Percentiles rank a stretch among this genome's conserved stretches.
Conservation (phyloP, 805 yeast genomes). For the Candida sithepensis region DNA sequence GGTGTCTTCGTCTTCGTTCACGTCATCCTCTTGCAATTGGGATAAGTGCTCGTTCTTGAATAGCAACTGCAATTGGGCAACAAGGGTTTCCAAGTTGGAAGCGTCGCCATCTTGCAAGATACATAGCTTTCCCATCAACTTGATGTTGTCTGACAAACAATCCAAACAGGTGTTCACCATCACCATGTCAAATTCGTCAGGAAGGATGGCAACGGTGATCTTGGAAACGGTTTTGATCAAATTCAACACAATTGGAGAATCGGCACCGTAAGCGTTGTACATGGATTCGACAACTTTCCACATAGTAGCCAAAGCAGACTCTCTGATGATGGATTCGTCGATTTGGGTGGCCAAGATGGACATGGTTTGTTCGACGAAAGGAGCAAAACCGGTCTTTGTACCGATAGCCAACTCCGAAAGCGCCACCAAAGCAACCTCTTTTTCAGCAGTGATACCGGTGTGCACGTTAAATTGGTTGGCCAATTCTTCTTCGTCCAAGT, state of each 20-base stretch:
- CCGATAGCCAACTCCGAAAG: slow-evolving; percentile 85
- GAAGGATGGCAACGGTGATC: slow-evolving; percentile 57
- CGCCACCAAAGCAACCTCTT: slow-evolving; percentile 92
- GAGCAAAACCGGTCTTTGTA: slow-evolving; percentile 75
- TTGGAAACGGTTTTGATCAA: slow-evolving; percentile 66
- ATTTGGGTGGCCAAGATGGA: slow-evolving; percentile 64
- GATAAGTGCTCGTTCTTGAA: slow-evolving; percentile 81
- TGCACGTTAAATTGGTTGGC: slow-evolving; percentile 79
- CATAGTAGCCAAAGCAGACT: slow-evolving; percentile 74
- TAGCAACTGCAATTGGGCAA: slow-evolving; percentile 66
- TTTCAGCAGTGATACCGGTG: slow-evolving; percentile 93
- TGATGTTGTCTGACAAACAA: slow-evolving; percentile 62
- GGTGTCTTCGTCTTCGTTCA: slow-evolving; percentile 41
- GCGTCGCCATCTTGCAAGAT: slow-evolving; percentile 57
- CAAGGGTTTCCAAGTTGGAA: slow-evolving; percentile 58
- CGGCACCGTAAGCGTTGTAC: slow-evolving; percentile 50
- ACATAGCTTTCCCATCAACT: slow-evolving; percentile 69
- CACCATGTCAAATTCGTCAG: slow-evolving; percentile 78
- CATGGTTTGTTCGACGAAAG: slow-evolving; percentile 69
- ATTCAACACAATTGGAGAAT: slow-evolving; percentile 49
- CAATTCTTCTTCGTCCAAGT: slow-evolving; percentile 53
- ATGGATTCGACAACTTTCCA: slow-evolving; percentile 82
- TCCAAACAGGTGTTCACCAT: slow-evolving; percentile 81
- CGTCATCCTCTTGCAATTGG: slow-evolving; percentile 53
- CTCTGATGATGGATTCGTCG: slow-evolving; percentile 87